Evolutionary conservation across 169 alveolate genomes (phyloP).

Genomic region (Cryptosporidium ryanae): DNA sequence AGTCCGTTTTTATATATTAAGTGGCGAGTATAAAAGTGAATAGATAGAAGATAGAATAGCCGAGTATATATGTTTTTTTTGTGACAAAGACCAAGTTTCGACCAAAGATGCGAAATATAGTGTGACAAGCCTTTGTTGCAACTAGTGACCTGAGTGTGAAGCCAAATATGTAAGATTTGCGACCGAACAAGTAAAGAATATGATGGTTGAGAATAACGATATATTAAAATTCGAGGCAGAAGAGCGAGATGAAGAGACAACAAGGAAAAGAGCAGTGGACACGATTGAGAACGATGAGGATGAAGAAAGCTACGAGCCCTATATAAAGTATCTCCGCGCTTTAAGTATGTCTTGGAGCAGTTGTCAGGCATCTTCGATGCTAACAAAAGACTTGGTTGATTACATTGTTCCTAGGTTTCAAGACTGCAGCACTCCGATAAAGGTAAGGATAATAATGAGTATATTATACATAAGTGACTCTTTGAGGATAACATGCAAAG

Average conservation of each 20-base stretch:
- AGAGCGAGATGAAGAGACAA: slow-evolving; percentile 1
- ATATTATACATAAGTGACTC: slow-evolving; percentile 82
- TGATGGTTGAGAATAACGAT: background rate
- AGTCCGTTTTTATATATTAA: no score
- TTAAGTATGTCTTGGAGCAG: slow-evolving; percentile 83
- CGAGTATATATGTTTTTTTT: no score
- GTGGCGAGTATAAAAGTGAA: no score
- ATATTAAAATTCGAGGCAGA: background rate
- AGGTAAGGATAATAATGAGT: slow-evolving; percentile 84
- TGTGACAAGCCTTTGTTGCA: no score
- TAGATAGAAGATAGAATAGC: no score
- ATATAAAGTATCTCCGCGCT: slow-evolving; percentile 65
- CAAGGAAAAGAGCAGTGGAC: background rate
- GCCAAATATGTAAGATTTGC: background rate
- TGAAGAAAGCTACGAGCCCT: slow-evolving; percentile 68
- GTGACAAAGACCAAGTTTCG: no score
- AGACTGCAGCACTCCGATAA: slow-evolving; percentile 85
- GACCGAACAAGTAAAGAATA: background rate
- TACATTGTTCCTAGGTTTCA: slow-evolving; percentile 84
- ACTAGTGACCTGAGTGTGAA: background rate
- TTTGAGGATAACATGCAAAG: slow-evolving; percentile 77
- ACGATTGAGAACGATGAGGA: slow-evolving; percentile 26
- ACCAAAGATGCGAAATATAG: no score
- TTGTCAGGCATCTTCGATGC: slow-evolving; percentile 85
- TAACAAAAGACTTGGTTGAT: slow-evolving; percentile 79